phyloP scores from a whole-genome alignment of 2,329 filamentous ascomycete species.

The Sarocladium strictum region DNA sequence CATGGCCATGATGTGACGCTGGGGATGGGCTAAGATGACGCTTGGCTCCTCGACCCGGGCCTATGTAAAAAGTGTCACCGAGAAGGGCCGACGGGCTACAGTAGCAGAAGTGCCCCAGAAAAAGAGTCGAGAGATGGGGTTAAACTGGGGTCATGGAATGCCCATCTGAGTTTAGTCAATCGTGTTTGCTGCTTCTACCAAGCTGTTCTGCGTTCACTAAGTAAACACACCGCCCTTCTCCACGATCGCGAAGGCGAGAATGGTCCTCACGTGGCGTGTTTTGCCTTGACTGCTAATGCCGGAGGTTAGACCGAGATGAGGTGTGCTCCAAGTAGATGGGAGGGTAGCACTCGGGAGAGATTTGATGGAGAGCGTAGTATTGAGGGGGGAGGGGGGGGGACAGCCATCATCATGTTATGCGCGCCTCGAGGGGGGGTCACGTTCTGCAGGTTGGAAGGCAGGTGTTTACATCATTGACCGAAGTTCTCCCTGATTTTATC shows the following conservation, averaged over 20 bases:
- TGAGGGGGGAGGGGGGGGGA: too few relatives aligned
- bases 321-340: slow-evolving; percentile 4
- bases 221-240: too few relatives aligned
- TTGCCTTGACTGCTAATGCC: not conserved
- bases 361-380: not conserved
- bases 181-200: not conserved
- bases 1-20: not conserved
- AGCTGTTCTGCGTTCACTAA: too few relatives aligned
- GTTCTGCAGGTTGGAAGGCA: not conserved
- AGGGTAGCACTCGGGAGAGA: slow-evolving; percentile 4
- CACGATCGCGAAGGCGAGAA: too few relatives aligned
- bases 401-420: too few relatives aligned
- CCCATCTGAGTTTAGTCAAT: not conserved
- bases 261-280: not conserved
- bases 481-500: too few relatives aligned
- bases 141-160: too few relatives aligned
- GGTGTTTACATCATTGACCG: not conserved
- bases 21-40: not conserved
- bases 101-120: not conserved
- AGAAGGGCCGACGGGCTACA: slow-evolving; percentile 6
- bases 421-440: not conserved
- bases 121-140: too few relatives aligned
- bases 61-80: slow-evolving; percentile 1
- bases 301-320: slow-evolving; percentile 1
- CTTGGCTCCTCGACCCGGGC: not conserved